phyloP scores from a whole-genome alignment of 495 filamentous ascomycete species.

The Xylaria longipes region DNA sequence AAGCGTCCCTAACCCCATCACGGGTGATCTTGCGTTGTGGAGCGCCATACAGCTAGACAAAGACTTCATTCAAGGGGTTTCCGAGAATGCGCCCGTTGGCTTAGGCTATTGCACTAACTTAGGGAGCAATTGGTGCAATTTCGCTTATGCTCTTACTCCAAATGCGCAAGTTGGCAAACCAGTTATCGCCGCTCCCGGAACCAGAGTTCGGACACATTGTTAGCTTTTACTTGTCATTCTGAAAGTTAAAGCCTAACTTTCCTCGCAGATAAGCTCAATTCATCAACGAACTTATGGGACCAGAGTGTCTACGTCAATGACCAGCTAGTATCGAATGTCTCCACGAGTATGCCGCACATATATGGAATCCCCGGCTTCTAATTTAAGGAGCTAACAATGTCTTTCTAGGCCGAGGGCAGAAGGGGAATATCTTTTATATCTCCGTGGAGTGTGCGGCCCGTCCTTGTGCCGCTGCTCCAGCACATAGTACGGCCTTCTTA shows the following conservation, averaged over 20 bases:
- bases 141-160: conserved; percentile 21
- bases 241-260: not conserved
- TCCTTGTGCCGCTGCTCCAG: conserved; percentile 20
- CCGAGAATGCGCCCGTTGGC: conserved; percentile 22
- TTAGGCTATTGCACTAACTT: conserved; percentile 18
- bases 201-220: conserved; percentile 25
- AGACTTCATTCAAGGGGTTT: conserved; percentile 25
- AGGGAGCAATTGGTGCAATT: conserved; percentile 27
- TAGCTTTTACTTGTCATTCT: not conserved
- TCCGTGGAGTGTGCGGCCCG: conserved; percentile 19
- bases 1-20: conserved; percentile 13
- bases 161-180: conserved; percentile 7
- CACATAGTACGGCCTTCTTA: conserved; percentile 12
- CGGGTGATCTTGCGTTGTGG: conserved; percentile 22
- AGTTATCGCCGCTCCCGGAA: conserved; percentile 12
- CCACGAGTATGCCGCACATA: conserved; percentile 13
- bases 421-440: conserved; percentile 24
- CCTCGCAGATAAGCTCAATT: conserved; percentile 19
- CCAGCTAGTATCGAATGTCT: conserved; percentile 14
- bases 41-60: conserved; percentile 20
- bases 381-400: not conserved
- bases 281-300: conserved; percentile 19
- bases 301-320: conserved; percentile 23
- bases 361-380: not conserved
- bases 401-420: conserved; percentile 17